Conservation (phyloP, 176 grass and related monocot species). For the Rhynchospora pubera region DNA sequence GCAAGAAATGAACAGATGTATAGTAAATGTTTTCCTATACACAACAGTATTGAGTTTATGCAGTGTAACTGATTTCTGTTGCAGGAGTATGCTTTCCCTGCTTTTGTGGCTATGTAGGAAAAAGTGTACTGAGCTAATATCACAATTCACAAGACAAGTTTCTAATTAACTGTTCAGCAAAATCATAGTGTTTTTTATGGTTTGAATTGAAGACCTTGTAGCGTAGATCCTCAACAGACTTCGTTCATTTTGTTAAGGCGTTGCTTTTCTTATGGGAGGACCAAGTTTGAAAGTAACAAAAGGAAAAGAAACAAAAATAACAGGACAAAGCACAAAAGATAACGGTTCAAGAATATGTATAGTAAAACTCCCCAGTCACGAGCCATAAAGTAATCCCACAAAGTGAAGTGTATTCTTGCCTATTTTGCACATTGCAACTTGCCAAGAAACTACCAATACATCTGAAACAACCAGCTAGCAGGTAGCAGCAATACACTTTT, state of each 20-base stretch:
- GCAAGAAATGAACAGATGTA: slow-evolving; percentile 35
- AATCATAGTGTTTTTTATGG: background rate
- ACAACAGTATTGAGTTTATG: background rate
- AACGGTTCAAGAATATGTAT: too few relatives aligned
- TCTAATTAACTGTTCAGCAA: background rate
- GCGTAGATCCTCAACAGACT: background rate
- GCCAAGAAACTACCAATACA: background rate
- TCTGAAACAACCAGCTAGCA: background rate
- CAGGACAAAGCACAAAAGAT: background rate
- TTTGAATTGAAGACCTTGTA: background rate
- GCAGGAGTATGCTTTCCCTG: background rate
- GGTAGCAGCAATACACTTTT: background rate
- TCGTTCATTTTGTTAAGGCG: background rate
- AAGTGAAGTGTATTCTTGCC: background rate
- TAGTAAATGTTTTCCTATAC: background rate
- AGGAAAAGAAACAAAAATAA: background rate
- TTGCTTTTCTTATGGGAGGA: background rate
- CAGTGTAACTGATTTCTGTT: background rate
- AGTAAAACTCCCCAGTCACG: background rate
- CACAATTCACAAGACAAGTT: background rate
- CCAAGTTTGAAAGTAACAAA: too few relatives aligned
- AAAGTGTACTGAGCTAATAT: background rate
- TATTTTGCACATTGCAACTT: background rate
- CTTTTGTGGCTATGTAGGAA: background rate
- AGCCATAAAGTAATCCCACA: background rate